Evolutionary conservation across 768 basidiomycete species (phyloP).

Genomic region (Amanita pallidorosea): DNA sequence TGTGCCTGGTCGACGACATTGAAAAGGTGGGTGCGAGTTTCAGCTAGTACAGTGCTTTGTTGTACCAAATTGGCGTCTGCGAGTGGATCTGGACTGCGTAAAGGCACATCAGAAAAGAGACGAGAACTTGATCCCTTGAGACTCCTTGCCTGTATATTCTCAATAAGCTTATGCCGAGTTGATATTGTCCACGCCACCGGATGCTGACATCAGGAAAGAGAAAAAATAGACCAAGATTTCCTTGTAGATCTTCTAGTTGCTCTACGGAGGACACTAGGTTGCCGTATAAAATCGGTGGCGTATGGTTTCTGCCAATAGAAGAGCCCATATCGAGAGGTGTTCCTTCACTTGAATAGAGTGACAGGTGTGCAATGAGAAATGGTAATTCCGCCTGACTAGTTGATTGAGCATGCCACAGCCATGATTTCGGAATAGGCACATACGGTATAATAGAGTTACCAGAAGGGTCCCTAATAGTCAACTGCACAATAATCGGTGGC

Average conservation of each 20-base stretch:
- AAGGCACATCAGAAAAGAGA: background rate
- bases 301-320: slow-evolving; percentile 34
- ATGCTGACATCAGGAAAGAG: slow-evolving; percentile 88
- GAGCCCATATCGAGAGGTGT: slow-evolving; percentile 54
- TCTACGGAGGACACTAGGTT: slow-evolving; percentile 79
- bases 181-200: slow-evolving; percentile 65
- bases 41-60: slow-evolving; percentile 58
- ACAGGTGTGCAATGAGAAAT: slow-evolving; percentile 78
- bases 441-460: slow-evolving; percentile 73
- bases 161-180: slow-evolving; percentile 63
- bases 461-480: slow-evolving; percentile 61
- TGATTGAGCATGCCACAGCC: background rate
- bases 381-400: slow-evolving; percentile 74
- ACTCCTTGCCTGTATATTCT: slow-evolving; percentile 60
- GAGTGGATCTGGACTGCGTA: slow-evolving; percentile 29
- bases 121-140: slow-evolving; percentile 5
- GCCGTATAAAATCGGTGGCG: slow-evolving; percentile 67
- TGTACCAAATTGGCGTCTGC: slow-evolving; percentile 41
- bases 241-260: slow-evolving; percentile 69
- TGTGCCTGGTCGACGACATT: slow-evolving; percentile 64
- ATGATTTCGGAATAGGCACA: slow-evolving; percentile 22
- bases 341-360: slow-evolving; percentile 65
- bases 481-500: slow-evolving; percentile 74
- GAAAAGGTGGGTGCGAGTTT: slow-evolving; percentile 64
- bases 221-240: slow-evolving; percentile 77